These are phyloP conservation scores for Saccharomycopsis guyanensis DNA, from an alignment of 805 yeast species.

Conservation along the genomic window DNA sequence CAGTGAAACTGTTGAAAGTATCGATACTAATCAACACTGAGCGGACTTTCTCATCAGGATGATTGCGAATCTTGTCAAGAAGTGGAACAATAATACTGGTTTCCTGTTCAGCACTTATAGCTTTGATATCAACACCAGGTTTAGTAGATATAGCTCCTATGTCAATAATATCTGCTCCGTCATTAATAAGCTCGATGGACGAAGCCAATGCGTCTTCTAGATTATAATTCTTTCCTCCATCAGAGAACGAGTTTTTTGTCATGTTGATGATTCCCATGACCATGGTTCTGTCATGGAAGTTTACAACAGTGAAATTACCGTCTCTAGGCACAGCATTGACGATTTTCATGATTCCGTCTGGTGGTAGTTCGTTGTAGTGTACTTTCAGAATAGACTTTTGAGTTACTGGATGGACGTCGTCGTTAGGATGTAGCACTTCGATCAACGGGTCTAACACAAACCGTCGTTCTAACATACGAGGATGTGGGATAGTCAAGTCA, in stretches of 20 bases:
- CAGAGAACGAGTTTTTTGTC: slow-evolving; percentile 94
- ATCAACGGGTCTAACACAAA: slow-evolving; percentile 87
- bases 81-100: slow-evolving; percentile 62
- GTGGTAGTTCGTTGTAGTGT: slow-evolving; percentile 48
- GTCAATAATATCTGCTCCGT: slow-evolving; percentile 75
- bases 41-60: slow-evolving; percentile 30
- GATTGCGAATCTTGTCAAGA: slow-evolving; percentile 49
- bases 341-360: slow-evolving; percentile 5
- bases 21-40: slow-evolving; percentile 68
- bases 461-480: slow-evolving; percentile 77
- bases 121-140: slow-evolving; percentile 51
- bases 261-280: slow-evolving; percentile 85
- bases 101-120: slow-evolving; percentile 50
- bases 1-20: slow-evolving; percentile 75
- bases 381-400: slow-evolving; percentile 63
- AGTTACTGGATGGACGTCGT: slow-evolving; percentile 69
- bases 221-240: slow-evolving; percentile 54
- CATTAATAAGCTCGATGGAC: slow-evolving; percentile 42
- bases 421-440: slow-evolving; percentile 58
- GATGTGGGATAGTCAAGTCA: slow-evolving; percentile 73
- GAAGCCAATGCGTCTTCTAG: slow-evolving; percentile 35
- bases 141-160: slow-evolving; percentile 94
- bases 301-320: not conserved
- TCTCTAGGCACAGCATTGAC: slow-evolving; percentile 8
- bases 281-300: slow-evolving; percentile 40